phyloP scores from a whole-genome alignment of 2,329 filamentous ascomycete species.

The Pyricularia sp. region DNA sequence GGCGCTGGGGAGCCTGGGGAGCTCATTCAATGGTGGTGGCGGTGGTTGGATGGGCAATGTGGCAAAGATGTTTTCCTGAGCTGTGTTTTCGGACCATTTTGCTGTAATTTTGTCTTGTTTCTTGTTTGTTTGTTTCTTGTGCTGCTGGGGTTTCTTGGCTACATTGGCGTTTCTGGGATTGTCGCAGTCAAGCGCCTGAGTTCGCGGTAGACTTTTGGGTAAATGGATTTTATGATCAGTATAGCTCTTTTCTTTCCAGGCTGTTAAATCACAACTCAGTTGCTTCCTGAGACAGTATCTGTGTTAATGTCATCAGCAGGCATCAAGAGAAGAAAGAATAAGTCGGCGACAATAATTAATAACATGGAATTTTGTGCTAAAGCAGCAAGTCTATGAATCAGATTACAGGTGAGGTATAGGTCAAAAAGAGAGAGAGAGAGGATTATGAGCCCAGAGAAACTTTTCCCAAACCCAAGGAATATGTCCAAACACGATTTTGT shows the following conservation, averaged over 20 bases:
- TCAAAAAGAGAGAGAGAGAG: background rate
- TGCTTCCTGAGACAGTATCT: background rate
- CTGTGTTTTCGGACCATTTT: background rate
- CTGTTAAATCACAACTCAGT: background rate
- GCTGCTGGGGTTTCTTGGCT: background rate
- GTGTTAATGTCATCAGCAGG: background rate
- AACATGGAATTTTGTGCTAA: background rate
- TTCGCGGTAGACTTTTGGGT: background rate
- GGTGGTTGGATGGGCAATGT: slow-evolving; percentile 14
- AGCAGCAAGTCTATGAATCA: background rate
- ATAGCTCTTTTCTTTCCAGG: background rate
- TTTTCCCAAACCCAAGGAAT: background rate
- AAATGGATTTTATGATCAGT: background rate
- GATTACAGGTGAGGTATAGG: background rate
- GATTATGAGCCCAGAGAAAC: background rate
- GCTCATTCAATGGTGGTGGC: slow-evolving; percentile 12
- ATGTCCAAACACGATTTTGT: background rate
- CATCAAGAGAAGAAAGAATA: background rate
- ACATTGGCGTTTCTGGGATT: background rate
- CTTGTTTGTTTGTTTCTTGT: background rate
- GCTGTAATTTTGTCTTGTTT: background rate
- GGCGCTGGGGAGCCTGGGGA: slow-evolving; percentile 8
- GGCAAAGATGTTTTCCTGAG: slow-evolving; percentile 9
- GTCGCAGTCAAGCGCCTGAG: background rate
- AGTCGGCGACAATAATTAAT: background rate